phyloP scores from a whole-genome alignment of 495 filamentous ascomycete species.

The Tetracladium setigerum region DNA sequence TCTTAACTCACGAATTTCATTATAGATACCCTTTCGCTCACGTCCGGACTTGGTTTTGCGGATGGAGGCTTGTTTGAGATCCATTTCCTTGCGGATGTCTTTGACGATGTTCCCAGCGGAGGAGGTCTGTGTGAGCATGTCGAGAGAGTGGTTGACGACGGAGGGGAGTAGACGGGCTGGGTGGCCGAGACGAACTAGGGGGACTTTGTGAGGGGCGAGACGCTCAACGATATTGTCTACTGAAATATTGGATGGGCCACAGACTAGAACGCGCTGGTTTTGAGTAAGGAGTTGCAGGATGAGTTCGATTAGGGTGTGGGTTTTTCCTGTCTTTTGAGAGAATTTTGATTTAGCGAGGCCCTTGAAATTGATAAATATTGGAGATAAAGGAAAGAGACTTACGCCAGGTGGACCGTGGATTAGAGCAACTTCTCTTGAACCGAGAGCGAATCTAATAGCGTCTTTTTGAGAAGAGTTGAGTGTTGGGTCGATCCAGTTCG shows the following conservation, averaged over 20 bases:
- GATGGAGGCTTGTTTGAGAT: slow-evolving; percentile 81
- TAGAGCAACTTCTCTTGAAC: slow-evolving; percentile 74
- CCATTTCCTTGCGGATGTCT: slow-evolving; percentile 88
- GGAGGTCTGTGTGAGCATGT: slow-evolving; percentile 85
- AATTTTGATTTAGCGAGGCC: background rate
- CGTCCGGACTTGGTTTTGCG: slow-evolving; percentile 75
- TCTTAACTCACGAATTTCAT: slow-evolving; percentile 73
- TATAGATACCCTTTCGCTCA: slow-evolving; percentile 77
- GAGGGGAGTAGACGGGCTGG: slow-evolving; percentile 86
- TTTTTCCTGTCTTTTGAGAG: slow-evolving; percentile 70
- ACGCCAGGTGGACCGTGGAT: slow-evolving; percentile 92
- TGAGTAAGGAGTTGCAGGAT: slow-evolving; percentile 76
- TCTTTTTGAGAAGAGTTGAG: slow-evolving; percentile 89
- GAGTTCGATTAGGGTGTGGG: slow-evolving; percentile 91
- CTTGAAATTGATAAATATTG: background rate
- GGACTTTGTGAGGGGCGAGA: slow-evolving; percentile 71
- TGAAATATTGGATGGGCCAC: slow-evolving; percentile 91
- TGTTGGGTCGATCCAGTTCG: slow-evolving; percentile 62
- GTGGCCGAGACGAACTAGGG: slow-evolving; percentile 86
- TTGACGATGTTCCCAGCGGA: slow-evolving; percentile 86
- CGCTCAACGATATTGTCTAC: slow-evolving; percentile 99
- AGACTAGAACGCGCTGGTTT: slow-evolving; percentile 74
- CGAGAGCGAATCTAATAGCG: slow-evolving; percentile 82
- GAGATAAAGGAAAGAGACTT: slow-evolving; percentile 16
- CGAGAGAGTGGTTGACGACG: slow-evolving; percentile 81